phyloP scores from a whole-genome alignment of 2,329 filamentous ascomycete species.

The Penicillium sp. region DNA sequence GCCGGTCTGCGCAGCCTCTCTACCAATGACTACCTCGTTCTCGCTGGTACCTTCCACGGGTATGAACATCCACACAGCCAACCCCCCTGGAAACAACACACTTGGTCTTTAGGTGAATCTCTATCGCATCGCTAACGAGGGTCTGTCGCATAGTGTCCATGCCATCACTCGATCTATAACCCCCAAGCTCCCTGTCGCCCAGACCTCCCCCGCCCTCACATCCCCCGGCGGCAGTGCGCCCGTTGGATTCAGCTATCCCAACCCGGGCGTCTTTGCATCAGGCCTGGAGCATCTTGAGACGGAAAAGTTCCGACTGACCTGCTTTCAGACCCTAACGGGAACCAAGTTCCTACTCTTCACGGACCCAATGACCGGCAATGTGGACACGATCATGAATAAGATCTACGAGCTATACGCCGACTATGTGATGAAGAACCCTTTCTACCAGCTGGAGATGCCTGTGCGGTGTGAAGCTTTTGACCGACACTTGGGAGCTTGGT shows the following conservation, averaged over 20 bases:
- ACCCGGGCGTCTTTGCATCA: conserved; percentile 49
- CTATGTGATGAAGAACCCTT: conserved; percentile 99
- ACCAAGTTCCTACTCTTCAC: conserved; percentile 97
- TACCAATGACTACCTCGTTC: conserved; percentile 94
- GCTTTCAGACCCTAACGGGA: conserved; percentile 92
- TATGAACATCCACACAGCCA: conserved; percentile 46
- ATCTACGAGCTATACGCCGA: conserved; percentile 96
- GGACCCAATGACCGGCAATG: conserved; percentile 81
- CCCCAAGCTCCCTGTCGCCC: conserved; percentile 48
- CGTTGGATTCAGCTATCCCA: conserved; percentile 37
- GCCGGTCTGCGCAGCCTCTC: conserved; percentile 84
- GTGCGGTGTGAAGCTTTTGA: conserved; percentile 96
- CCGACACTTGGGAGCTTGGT: conserved; percentile 78
- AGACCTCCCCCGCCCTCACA: conserved; percentile 36
- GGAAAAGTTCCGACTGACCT: conserved; percentile 92
- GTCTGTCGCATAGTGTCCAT: conserved; percentile 59
- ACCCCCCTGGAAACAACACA: background rate
- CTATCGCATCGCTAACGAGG: background rate
- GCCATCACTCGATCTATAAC: conserved; percentile 66
- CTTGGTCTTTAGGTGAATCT: background rate
- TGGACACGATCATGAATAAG: conserved; percentile 80
- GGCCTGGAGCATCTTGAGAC: conserved; percentile 93
- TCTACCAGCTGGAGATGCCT: conserved; percentile 98
- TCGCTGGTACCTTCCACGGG: conserved; percentile 97
- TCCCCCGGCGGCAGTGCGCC: conserved; percentile 31